Percentiles rank a stretch among this genome's conserved stretches.
phyloP scores from a whole-genome alignment of 768 basidiomycete genomes.

The Lentinus tigrinus region DNA sequence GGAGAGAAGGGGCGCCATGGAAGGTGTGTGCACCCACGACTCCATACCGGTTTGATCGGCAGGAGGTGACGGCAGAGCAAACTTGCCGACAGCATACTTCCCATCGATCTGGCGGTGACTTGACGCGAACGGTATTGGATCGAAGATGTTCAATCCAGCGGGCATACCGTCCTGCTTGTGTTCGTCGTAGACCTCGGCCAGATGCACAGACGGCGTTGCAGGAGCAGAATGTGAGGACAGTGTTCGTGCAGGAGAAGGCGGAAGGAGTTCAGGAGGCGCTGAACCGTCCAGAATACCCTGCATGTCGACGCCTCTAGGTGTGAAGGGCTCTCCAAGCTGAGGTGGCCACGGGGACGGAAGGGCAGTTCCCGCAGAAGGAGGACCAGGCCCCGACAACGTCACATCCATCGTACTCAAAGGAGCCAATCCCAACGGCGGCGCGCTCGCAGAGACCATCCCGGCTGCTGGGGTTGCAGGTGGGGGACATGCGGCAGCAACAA shows the following conservation, averaged over 20 bases:
- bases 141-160: conserved; percentile 44
- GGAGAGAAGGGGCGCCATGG: conserved; percentile 20
- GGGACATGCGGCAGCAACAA: conserved; percentile 18
- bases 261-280: conserved; percentile 41
- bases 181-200: conserved; percentile 31
- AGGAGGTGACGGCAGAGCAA: conserved; percentile 63
- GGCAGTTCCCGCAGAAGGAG: conserved; percentile 27
- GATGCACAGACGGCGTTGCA: conserved; percentile 52
- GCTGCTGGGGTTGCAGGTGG: not conserved
- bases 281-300: conserved; percentile 5
- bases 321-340: conserved; percentile 20
- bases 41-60: conserved; percentile 38
- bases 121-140: conserved; percentile 72
- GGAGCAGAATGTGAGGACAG: conserved; percentile 47
- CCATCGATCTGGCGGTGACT: conserved; percentile 64
- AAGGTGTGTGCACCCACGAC: conserved; percentile 1
- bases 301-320: conserved; percentile 14
- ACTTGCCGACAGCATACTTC: conserved; percentile 77
- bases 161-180: conserved; percentile 20
- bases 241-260: conserved; percentile 52
- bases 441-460: conserved; percentile 31
- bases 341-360: conserved; percentile 21
- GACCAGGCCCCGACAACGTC: conserved; percentile 26
- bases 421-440: conserved; percentile 35
- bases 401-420: conserved; percentile 32